phyloP scores from a whole-genome alignment of 805 yeast species.

The Lipomyces kockii region DNA sequence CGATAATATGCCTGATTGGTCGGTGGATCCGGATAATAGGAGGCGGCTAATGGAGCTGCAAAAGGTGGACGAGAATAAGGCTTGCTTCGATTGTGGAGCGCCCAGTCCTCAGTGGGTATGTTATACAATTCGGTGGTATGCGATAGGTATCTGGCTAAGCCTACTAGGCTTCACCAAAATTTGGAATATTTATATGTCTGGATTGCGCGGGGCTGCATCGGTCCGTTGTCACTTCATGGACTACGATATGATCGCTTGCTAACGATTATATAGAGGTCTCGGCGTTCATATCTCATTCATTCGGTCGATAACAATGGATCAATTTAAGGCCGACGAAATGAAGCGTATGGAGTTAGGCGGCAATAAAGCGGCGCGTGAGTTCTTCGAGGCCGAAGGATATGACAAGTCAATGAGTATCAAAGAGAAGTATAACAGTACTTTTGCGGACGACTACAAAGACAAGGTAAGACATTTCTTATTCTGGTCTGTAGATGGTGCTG shows the following conservation, averaged over 20 bases:
- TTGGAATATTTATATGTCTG: constrained; percentile 94
- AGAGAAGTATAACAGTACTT: constrained; percentile 80
- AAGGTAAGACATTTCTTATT: constrained; percentile 43
- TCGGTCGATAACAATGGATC: constrained; percentile 97
- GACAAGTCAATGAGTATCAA: constrained; percentile 67
- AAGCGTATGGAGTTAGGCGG: constrained; percentile 91
- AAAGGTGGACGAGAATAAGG: constrained; percentile 79
- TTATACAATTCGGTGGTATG: neutral
- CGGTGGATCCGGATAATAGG: constrained; percentile 91
- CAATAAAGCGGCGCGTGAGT: constrained; percentile 71
- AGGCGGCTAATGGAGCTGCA: constrained; percentile 68
- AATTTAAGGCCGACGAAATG: constrained; percentile 91
- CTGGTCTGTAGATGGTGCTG: neutral
- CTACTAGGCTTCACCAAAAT: constrained; percentile 81
- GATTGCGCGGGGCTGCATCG: constrained; percentile 96
- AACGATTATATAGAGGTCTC: constrained; percentile 61
- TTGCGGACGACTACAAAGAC: constrained; percentile 93
- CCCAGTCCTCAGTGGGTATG: constrained; percentile 93
- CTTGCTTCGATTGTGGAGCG: constrained; percentile 91
- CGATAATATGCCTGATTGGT: constrained; percentile 60
- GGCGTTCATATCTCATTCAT: constrained; percentile 98
- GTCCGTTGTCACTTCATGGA: constrained; percentile 14
- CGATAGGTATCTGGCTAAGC: neutral
- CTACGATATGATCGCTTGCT: neutral
- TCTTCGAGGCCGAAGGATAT: constrained; percentile 73